Evolutionary conservation across 164 flowering plant species (phyloP).

Genomic region (Chloranthus sessilifolius): DNA sequence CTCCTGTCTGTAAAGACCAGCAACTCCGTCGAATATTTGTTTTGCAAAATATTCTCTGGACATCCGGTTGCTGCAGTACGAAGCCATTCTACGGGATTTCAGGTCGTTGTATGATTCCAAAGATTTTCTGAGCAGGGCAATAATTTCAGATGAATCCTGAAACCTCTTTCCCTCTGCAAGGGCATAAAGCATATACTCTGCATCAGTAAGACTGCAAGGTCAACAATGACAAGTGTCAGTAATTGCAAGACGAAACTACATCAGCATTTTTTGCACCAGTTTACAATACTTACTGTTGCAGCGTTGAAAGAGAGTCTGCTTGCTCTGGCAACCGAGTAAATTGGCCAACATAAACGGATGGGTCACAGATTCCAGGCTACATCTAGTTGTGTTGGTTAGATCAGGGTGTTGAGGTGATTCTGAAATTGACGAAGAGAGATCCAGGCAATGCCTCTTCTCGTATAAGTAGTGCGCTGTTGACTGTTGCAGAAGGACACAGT

Average conservation of each 20-base stretch:
- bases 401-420: slow-evolving; percentile 22
- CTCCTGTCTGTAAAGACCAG: slow-evolving; percentile 70
- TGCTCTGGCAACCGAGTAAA: slow-evolving; percentile 69
- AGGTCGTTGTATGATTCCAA: slow-evolving; percentile 53
- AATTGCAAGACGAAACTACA: slow-evolving; percentile 6
- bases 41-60: slow-evolving; percentile 88
- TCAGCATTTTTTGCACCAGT: not conserved
- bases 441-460: slow-evolving; percentile 69
- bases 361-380: slow-evolving; percentile 65
- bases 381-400: slow-evolving; percentile 31
- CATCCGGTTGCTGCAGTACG: slow-evolving; percentile 62
- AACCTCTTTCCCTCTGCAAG: slow-evolving; percentile 81
- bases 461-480: slow-evolving; percentile 74
- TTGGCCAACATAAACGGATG: slow-evolving; percentile 84
- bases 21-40: slow-evolving; percentile 47
- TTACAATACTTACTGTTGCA: slow-evolving; percentile 57
- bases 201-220: slow-evolving; percentile 73
- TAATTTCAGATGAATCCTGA: slow-evolving; percentile 84
- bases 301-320: slow-evolving; percentile 44
- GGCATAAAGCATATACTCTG: slow-evolving; percentile 60
- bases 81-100: slow-evolving; percentile 63
- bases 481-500: slow-evolving; percentile 32
- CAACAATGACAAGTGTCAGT: slow-evolving; percentile 13
- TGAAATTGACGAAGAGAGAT: slow-evolving; percentile 52
- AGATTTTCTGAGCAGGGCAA: slow-evolving; percentile 76